Evolutionary conservation across 1,284 basidiomycete species (phyloP).

Genomic region (Vanrija sp.): DNA sequence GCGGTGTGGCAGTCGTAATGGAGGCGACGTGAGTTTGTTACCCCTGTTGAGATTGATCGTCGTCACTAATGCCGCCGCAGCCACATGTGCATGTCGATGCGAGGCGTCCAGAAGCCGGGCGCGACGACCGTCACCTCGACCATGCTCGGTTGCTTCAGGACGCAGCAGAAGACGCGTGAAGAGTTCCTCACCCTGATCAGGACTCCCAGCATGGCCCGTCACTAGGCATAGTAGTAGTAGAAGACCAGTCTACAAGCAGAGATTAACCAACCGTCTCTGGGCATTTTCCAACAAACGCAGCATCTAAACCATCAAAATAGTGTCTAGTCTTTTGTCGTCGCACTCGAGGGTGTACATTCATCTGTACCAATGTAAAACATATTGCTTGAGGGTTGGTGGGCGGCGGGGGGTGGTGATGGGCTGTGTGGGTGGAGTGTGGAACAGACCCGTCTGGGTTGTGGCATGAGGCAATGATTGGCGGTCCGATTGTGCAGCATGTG

Average conservation of each 20-base stretch:
- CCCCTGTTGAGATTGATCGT: background rate
- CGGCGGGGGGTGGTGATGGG: background rate
- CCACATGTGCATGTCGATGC: conserved; percentile 99
- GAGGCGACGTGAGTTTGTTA: conserved; percentile 76
- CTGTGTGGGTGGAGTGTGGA: background rate
- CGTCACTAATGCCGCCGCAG: conserved; percentile 50
- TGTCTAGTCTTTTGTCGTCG: background rate
- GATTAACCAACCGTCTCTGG: background rate
- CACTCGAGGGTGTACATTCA: conserved; percentile 18
- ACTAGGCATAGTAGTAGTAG: conserved; percentile 11
- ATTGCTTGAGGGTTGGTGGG: too few species aligned
- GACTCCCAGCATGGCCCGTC: conserved; percentile 33
- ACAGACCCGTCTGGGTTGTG: too few species aligned
- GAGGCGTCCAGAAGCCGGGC: conserved; percentile 98
- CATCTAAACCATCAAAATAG: background rate
- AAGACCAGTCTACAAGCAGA: background rate
- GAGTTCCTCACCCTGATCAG: conserved; percentile 55
- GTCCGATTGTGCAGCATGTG: too few species aligned
- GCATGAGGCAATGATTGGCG: too few species aligned
- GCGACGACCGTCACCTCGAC: conserved; percentile 95
- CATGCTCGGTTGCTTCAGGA: conserved; percentile 97
- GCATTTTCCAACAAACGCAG: too few species aligned
- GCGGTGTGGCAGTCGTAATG: conserved; percentile 99
- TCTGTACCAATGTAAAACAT: conserved; percentile 20
- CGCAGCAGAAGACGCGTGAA: conserved; percentile 94